phyloP scores from a whole-genome alignment of 176 grass and related monocot genomes.

The Aegilops umbellulata region DNA sequence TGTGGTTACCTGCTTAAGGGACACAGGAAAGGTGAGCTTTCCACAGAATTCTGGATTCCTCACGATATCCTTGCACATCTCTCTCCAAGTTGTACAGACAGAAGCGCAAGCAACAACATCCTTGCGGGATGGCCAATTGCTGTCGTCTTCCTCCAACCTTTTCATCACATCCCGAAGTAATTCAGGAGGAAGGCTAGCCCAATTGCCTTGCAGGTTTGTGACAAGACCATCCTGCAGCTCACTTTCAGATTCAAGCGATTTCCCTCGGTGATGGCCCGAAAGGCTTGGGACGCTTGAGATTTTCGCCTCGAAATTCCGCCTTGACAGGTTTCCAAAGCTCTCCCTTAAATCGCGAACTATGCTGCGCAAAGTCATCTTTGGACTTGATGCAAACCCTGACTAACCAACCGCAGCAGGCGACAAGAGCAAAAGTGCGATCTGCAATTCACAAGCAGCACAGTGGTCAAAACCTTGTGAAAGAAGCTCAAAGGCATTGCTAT shows the following conservation, averaged over 20 bases:
- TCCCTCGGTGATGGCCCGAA: conserved; percentile 37
- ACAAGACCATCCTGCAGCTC: conserved; percentile 36
- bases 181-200: conserved; percentile 78
- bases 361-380: conserved; percentile 64
- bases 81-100: conserved; percentile 74
- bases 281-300: conserved; percentile 45
- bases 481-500: background rate
- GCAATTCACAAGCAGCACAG: background rate
- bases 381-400: background rate
- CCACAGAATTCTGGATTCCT: conserved; percentile 75
- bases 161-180: conserved; percentile 70
- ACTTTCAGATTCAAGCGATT: conserved; percentile 41
- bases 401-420: background rate
- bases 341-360: conserved; percentile 68
- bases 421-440: background rate
- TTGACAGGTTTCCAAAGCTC: conserved; percentile 66
- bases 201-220: conserved; percentile 35
- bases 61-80: conserved; percentile 86
- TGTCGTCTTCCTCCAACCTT: conserved; percentile 72
- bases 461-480: conserved; percentile 11
- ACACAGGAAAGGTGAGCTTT: conserved; percentile 87
- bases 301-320: conserved; percentile 61
- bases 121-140: conserved; percentile 78
- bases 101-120: conserved; percentile 80
- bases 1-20: conserved; percentile 77